phyloP scores from a whole-genome alignment of 2,329 filamentous ascomycete species.

The Monosporascus sp. region DNA sequence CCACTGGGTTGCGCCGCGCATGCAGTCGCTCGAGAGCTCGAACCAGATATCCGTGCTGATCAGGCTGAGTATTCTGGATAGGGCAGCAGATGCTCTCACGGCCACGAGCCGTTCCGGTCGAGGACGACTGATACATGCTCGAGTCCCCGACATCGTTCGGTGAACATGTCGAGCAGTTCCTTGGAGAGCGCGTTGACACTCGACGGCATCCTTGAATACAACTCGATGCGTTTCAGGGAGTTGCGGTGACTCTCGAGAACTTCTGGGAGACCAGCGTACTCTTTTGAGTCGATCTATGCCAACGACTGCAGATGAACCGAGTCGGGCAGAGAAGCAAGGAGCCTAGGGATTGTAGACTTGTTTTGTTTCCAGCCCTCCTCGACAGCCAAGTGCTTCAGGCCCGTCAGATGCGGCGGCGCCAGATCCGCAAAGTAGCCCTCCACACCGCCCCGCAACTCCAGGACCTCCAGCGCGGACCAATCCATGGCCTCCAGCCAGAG shows the following conservation, averaged over 20 bases:
- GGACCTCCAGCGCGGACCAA: not conserved
- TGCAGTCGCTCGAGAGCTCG: too few species aligned
- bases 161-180: not conserved
- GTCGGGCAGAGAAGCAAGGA: not conserved
- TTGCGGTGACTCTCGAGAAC: not conserved
- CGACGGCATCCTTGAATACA: not conserved
- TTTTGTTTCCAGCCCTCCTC: not conserved
- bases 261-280: too few species aligned
- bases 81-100: not conserved
- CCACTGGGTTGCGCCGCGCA: too few species aligned
- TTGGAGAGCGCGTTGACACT: not conserved
- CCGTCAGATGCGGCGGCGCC: not conserved
- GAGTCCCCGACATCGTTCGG: too few species aligned
- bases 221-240: not conserved
- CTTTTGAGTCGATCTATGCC: too few species aligned
- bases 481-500: conserved; percentile 4
- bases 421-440: not conserved
- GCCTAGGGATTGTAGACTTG: not conserved
- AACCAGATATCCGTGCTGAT: too few species aligned
- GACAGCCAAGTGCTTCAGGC: not conserved
- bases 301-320: not conserved
- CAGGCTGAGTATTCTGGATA: too few species aligned
- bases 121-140: not conserved
- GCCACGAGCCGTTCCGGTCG: not conserved
- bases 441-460: not conserved